phyloP scores from a whole-genome alignment of 305 asterid genomes.

The Euphrasia arctica region DNA sequence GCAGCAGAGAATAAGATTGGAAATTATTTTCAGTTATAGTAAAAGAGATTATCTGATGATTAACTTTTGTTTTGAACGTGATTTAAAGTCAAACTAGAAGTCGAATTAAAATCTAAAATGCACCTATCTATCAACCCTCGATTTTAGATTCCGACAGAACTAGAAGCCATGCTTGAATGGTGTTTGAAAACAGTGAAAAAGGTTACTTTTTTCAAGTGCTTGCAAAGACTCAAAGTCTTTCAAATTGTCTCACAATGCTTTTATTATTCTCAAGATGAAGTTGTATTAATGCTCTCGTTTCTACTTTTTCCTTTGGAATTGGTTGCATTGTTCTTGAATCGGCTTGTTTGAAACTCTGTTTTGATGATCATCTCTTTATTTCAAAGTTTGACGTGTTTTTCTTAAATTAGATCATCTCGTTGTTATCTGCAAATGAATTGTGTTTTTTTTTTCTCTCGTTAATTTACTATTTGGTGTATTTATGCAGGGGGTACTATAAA shows the following conservation, averaged over 20 bases:
- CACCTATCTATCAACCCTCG: no score
- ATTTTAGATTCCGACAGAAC: background rate
- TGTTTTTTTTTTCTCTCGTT: background rate
- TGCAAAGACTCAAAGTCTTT: no score
- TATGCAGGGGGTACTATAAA: constrained; percentile 85
- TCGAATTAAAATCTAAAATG: no score
- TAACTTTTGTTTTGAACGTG: background rate
- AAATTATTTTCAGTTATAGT: no score
- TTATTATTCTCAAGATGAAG: no score
- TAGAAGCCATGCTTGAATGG: background rate
- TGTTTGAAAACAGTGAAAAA: background rate
- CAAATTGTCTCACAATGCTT: no score
- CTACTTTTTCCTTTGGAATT: background rate
- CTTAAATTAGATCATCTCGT: background rate
- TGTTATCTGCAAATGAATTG: background rate
- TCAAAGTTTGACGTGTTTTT: background rate
- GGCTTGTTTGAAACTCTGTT: constrained; percentile 17
- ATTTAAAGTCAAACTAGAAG: no score
- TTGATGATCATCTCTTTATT: background rate
- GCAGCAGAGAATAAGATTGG: background rate
- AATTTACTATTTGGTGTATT: background rate
- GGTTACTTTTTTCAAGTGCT: no score
- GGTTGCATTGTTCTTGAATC: background rate
- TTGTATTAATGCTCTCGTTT: background rate
- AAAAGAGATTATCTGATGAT: background rate